Base-by-base conservation (phyloP, 23 red algal species). In the Gracilaria gracilis region DNA sequence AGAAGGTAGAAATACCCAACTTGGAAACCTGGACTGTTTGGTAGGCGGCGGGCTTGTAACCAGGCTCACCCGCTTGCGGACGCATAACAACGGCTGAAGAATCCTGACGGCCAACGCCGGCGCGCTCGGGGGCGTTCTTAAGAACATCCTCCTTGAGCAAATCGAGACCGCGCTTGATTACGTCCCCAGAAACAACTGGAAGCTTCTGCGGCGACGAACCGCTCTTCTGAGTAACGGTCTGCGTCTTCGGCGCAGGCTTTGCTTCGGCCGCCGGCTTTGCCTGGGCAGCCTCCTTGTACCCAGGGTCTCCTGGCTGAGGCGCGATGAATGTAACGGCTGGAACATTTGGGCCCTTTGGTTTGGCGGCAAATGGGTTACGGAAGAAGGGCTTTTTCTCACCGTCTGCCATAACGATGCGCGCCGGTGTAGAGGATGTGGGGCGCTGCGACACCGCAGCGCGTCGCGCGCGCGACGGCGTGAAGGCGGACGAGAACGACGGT, bases 81-180 rank as follows among this genome's bases (percentile, higher is more conserved):
- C 62, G 61, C 91, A 87, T 87, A 19, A 61, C 57, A 23, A 90
- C 79, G 13, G 39, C 46, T 5, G 51, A 42, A 31, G 37, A 15
- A 70, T 95, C 93, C 80, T 95, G 93, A 20, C 93, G 82, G 21
- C 93, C 93, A 21, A 95, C 93, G 36, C 93, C 93, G 35, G 73
- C 72, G 27, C 78, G 72, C 71, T 95, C 93, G 33, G 93, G 93
- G 17, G 85, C 93, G 66, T 37, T 84, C 48, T 84, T 73, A 32
- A 95, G 57, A 61, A 95, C n/a, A 42, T 95, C 93, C 67, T 95
- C 75, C 37, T 57, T 82, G 42, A 95, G 80, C 31, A 95, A 49
- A 24, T 88, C 86, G 20, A 88, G 35, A 0, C 93, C 93, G 77
- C 93, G 93, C 36, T 89, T 90, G 11, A 47, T 61, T 34, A 76